Percentiles rank a stretch among this genome's conserved stretches.
These are phyloP conservation scores for Eucommia ulmoides DNA, from an alignment of 257 asterid species.

Conservation along the genomic window DNA sequence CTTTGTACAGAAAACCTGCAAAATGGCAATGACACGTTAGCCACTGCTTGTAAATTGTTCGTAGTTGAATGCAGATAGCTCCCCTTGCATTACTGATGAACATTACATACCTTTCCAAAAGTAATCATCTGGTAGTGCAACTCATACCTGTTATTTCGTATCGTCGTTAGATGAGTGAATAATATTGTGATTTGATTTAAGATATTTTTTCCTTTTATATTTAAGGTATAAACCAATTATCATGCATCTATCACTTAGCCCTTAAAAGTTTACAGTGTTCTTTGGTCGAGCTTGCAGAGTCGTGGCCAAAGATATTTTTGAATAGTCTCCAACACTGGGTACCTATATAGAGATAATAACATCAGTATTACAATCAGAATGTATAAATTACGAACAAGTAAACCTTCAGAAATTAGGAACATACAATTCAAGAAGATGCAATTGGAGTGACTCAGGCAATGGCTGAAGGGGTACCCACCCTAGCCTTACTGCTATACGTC, in stretches of 20 bases:
- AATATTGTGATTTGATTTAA: not conserved
- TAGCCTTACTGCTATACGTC: slow-evolving; percentile 94
- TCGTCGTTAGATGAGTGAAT: slow-evolving; percentile 2
- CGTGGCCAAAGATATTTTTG: slow-evolving; percentile 49
- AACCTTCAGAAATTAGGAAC: slow-evolving; percentile 14
- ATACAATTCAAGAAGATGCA: slow-evolving; percentile 93
- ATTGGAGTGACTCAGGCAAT: slow-evolving; percentile 91
- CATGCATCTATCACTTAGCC: not conserved
- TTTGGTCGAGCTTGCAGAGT: slow-evolving; percentile 51
- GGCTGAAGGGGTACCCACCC: slow-evolving; percentile 99
- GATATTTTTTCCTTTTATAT: not conserved
- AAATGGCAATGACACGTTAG: slow-evolving; percentile 2
- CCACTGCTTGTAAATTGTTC: slow-evolving; percentile 1
- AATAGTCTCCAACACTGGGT: slow-evolving; percentile 42
- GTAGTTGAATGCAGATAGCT: not conserved
- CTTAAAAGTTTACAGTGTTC: slow-evolving; percentile 23
- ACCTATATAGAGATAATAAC: slow-evolving; percentile 17
- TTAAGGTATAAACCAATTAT: not conserved
- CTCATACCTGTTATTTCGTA: slow-evolving; percentile 28
- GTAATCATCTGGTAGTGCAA: slow-evolving; percentile 47
- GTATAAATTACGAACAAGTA: not conserved
- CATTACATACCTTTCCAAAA: slow-evolving; percentile 40
- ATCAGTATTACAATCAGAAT: slow-evolving; percentile 5
- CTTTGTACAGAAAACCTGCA: slow-evolving; percentile 43
- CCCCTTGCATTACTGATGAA: not conserved